Base-by-base conservation (phyloP, 2,329 filamentous ascomycete genomes). In the Arthrinium phaeospermum region DNA sequence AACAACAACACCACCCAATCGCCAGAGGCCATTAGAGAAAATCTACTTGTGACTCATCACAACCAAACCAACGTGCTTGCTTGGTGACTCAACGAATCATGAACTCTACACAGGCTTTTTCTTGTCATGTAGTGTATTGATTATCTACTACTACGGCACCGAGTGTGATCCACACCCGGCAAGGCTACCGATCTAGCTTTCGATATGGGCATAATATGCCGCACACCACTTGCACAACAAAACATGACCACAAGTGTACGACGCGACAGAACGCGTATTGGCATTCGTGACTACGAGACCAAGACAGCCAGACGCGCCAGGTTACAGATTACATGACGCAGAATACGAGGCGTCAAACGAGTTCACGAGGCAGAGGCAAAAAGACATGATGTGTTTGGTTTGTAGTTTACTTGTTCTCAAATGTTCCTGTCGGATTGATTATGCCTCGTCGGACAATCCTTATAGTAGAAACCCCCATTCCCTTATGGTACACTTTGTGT, bases 401-500 rank as follows among this genome's bases (percentile, higher is more conserved):
- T 68, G 67, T 67, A 44, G 61, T 68, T 68, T 68, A 30, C 45
- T 68, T 47, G 27, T 68, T 47, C 45, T 68, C 24, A 68, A 67
- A 68, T 45, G 67, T 68, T 30, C 27, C 45, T 47, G 67, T 34
- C 67, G 67, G 78, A 78, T 78, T 73, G 75, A 80, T 80, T 80
- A 80, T 77, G 75, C 75, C 76, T 78, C 75, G 72, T 74, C 72
- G 76, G 74, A 76, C 73, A 80, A 79, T 75, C 79, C 76, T 73
- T 76, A 72, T 74, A 73, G 73, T 74, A 70, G 73, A 73, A 71
- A 73, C 76, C 77, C 76, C 72, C 75, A 74, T 77, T 75, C 79
- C 79, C 78, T 76, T 79, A 81, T 81, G 80, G 75, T 80, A 80
- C 79, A 81, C 79, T 80, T 73, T 78, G 57, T 78, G 57, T 64